A percentile compares a stretch with the other conserved stretches of the same genome.
Evolutionary conservation across 208 protist species (phyloP).

Genomic region (Trypanosoma lewisi): DNA sequence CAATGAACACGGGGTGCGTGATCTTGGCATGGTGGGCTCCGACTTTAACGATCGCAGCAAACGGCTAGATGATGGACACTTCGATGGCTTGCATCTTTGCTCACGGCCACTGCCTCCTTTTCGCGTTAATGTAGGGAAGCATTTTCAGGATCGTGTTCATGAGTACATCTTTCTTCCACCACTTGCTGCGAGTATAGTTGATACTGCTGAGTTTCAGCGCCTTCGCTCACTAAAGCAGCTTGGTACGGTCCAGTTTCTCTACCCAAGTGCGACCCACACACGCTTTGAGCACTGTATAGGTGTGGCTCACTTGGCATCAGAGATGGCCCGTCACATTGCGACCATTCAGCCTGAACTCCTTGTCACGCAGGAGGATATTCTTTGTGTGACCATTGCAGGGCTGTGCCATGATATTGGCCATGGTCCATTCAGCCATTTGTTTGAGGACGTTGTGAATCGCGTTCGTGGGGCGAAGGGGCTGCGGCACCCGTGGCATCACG

Average conservation of each 20-base stretch:
- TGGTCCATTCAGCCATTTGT: constrained; percentile 89
- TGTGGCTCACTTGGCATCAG: constrained; percentile 62
- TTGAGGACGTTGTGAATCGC: constrained; percentile 58
- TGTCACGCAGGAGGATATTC: constrained; percentile 47
- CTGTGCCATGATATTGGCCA: constrained; percentile 91
- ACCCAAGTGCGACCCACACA: constrained; percentile 75
- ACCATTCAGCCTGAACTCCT: constrained; percentile 64
- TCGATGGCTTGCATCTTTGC: no score
- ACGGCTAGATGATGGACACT: no score
- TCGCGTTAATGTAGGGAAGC: constrained; percentile 26
- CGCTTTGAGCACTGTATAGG: constrained; percentile 90
- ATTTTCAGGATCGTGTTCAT: constrained; percentile 91
- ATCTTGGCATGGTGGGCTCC: no score
- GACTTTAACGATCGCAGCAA: no score
- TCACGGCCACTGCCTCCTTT: neutral
- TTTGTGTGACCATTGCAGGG: constrained; percentile 75
- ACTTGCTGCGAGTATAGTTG: constrained; percentile 81
- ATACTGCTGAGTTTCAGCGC: constrained; percentile 90
- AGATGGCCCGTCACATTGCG: constrained; percentile 38
- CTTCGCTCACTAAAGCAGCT: constrained; percentile 88
- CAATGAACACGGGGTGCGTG: no score
- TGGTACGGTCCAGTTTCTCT: constrained; percentile 71
- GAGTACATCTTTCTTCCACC: constrained; percentile 90
- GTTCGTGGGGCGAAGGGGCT: constrained; percentile 7
- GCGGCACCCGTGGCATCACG: constrained; percentile 23